Evolutionary conservation across 257 asterid genomes (phyloP), one percentile per base, ranked within the genome.

Genomic region (Penstemon barbatus): DNA sequence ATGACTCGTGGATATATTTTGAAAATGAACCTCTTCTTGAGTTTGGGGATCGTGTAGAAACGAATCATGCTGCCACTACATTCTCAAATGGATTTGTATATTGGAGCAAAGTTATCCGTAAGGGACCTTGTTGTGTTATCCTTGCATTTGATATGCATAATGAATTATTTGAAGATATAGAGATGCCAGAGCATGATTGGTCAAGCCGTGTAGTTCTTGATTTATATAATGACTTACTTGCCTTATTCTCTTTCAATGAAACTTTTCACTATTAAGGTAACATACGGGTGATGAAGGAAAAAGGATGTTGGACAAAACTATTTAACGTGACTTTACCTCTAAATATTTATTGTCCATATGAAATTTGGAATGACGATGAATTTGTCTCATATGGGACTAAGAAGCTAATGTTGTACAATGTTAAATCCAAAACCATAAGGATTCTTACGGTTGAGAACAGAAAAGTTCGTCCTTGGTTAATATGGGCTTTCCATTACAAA

Each of bases 241-340:
- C 62, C 12, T 7, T 57, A 43, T 19, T 36, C 2, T 57, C 42
- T 25, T 19, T 5, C 61, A 1, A 25, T 56, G 41, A 25, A 7
- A 9, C 8, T 7, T 15, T 0, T 13, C 15, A 44, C 19, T 25
- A 33, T 5, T 8, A 10, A 36, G 63, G 36, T 13, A 43, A 33
- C 43, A 7, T 57, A 36, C 33, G 63, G 63, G 43, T 57, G 18
- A 57, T 57, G 63, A 25, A 57, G 19, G 63, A 57, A 37, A 13
- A 57, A 3, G 42, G 43, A 1, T 3, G 63, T 11, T 57, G 45
- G 63, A 57, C 12, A 57, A 37, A 12, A 10, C 2, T 3, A 13
- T 57, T 37, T 7, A 2, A 13, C 3, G 4, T 57, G 39, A 7
- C 4, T 8, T 1, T 57, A 10, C 41, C 41, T 37, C 37, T 57